Percentiles rank a stretch among this genome's conserved stretches.
Conservation (phyloP, 768 basidiomycete genomes). For the Lactarius pseudohatsudake region DNA sequence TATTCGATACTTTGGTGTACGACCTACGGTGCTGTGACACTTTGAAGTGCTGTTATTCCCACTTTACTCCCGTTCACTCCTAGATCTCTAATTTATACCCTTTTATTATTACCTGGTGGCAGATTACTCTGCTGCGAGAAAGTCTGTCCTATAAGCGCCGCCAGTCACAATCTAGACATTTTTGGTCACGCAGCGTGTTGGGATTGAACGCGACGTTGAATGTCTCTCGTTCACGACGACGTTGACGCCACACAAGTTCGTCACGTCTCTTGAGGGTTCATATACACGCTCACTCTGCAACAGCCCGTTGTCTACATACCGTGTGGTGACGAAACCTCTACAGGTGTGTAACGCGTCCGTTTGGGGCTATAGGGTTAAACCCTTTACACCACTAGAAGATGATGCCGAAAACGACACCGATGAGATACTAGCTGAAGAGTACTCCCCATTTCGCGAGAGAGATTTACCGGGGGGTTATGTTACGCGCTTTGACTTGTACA, state of each 20-base stretch:
- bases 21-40: not conserved
- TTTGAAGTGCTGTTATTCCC: not conserved
- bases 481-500: slow-evolving; percentile 25
- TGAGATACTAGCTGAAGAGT: slow-evolving; percentile 13
- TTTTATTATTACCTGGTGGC: too few relatives aligned
- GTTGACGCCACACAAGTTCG: slow-evolving; percentile 27
- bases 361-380: not conserved
- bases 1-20: not conserved
- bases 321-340: slow-evolving; percentile 17
- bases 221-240: slow-evolving; percentile 20
- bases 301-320: slow-evolving; percentile 28
- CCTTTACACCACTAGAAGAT: not conserved
- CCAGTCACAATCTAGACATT: not conserved
- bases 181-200: not conserved
- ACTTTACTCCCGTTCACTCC: not conserved
- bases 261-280: not conserved
- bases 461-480: slow-evolving; percentile 26
- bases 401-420: slow-evolving; percentile 3
- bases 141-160: not conserved
- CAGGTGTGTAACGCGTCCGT: slow-evolving; percentile 3
- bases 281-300: slow-evolving; percentile 1
- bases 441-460: slow-evolving; percentile 24
- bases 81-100: not conserved
- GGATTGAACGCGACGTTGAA: not conserved
- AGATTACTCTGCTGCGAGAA: not conserved